A percentile compares a stretch with the other conserved stretches of the same genome.
These are phyloP conservation scores for Calonectria hawksworthii DNA, from an alignment of 2,329 filamentous ascomycete species.

Conservation along the genomic window DNA sequence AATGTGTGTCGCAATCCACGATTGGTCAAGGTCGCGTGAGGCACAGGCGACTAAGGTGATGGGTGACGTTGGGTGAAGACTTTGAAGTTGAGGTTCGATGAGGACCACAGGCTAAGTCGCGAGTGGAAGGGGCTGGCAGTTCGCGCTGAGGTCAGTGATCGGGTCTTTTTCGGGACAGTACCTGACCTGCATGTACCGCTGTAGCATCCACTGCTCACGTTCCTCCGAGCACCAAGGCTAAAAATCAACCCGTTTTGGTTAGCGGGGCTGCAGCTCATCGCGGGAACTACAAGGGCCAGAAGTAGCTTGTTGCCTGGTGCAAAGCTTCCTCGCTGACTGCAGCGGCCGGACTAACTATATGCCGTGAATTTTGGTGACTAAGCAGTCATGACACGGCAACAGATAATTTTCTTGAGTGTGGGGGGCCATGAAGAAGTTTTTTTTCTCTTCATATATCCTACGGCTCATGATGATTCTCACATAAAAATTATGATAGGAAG, in stretches of 20 bases:
- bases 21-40: constrained; percentile 23
- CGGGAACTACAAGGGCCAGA: constrained; percentile 22
- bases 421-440: constrained; percentile 35
- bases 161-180: constrained; percentile 36
- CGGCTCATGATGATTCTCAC: constrained; percentile 74
- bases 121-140: constrained; percentile 46
- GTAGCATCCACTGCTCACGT: constrained; percentile 29
- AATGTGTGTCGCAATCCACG: constrained; percentile 27
- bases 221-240: constrained; percentile 1
- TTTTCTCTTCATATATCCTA: constrained; percentile 51
- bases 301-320: constrained; percentile 25
- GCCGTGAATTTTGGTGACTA: constrained; percentile 44
- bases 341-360: constrained; percentile 42
- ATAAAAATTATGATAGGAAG: constrained; percentile 76
- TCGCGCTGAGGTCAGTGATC: constrained; percentile 33
- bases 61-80: constrained; percentile 27
- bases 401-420: constrained; percentile 39
- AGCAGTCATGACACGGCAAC: constrained; percentile 31
- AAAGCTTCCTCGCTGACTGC: constrained; percentile 7
- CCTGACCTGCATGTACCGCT: constrained; percentile 34
- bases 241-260: constrained; percentile 27
- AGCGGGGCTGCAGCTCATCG: constrained; percentile 26
- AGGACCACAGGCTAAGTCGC: constrained; percentile 41
- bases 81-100: constrained; percentile 38
- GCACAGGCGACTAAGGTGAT: constrained; percentile 16